Percentiles rank a stretch among this genome's conserved stretches.
Evolutionary conservation across 2,329 filamentous ascomycete species (phyloP).

Genomic region (Monosporascus sp.): DNA sequence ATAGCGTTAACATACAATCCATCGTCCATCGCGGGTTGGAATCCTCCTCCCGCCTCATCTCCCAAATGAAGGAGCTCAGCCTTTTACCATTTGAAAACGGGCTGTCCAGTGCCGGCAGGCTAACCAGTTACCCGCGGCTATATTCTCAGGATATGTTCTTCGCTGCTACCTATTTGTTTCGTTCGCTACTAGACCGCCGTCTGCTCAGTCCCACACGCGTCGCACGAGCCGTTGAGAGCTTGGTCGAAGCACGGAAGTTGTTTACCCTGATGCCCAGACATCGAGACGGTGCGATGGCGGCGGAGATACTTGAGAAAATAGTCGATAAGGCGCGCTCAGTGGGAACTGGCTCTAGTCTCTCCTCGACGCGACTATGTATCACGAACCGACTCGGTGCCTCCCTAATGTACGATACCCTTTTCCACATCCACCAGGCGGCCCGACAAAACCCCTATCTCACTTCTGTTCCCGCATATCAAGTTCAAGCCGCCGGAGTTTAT

Average conservation of each 20-base stretch:
- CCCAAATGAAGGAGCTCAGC: conserved; percentile 1
- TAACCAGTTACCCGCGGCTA: not conserved
- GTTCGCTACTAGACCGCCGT: conserved; percentile 2
- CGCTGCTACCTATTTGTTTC: conserved; percentile 8
- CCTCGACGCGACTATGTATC: not conserved
- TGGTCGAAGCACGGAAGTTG: conserved; percentile 5
- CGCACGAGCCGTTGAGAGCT: not conserved
- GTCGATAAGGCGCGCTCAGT: not conserved
- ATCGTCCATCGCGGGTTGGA: conserved; percentile 5
- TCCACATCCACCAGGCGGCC: too few species aligned
- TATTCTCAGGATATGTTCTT: conserved; percentile 7
- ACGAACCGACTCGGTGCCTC: conserved; percentile 9
- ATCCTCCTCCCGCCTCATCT: conserved; percentile 4
- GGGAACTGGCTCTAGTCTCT: not conserved
- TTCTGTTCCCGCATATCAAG: too few species aligned
- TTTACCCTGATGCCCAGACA: conserved; percentile 4
- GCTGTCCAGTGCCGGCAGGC: not conserved
- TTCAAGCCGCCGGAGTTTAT: too few species aligned
- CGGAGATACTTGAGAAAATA: conserved; percentile 2
- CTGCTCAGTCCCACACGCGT: not conserved
- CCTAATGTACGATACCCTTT: conserved; percentile 7
- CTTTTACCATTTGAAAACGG: not conserved
- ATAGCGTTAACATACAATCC: conserved; percentile 2
- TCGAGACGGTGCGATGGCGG: not conserved
- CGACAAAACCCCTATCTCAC: too few species aligned